A percentile compares a stretch with the other conserved stretches of the same genome.
These are phyloP conservation scores for Coniochaeta sp. DNA, from an alignment of 2,329 filamentous ascomycete genomes.

Conservation along the genomic window DNA sequence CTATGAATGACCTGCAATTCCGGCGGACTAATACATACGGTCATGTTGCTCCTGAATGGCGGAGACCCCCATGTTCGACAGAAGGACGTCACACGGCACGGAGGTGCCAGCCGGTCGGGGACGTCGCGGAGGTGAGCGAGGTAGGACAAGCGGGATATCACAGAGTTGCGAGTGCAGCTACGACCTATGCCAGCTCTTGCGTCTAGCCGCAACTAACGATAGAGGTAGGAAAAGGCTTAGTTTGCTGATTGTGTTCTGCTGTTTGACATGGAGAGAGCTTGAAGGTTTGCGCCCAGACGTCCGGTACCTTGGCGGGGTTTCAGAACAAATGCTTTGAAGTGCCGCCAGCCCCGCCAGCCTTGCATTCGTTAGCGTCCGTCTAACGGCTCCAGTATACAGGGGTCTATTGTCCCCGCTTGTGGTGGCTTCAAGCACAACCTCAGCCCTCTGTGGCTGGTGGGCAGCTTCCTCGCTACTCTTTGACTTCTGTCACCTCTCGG, in stretches of 20 bases:
- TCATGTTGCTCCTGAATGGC: constrained; percentile 79
- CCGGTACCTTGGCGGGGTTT: constrained; percentile 22
- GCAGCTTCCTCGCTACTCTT: no score
- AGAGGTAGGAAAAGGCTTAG: no score
- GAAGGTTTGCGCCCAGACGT: background rate
- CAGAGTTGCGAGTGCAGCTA: background rate
- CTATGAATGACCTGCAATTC: background rate
- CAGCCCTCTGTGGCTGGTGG: background rate
- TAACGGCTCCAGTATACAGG: background rate
- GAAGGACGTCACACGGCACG: background rate
- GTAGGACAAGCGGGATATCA: background rate
- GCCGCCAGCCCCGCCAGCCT: constrained; percentile 1
- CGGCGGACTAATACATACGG: constrained; percentile 38
- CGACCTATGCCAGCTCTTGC: background rate
- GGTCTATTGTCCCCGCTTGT: background rate
- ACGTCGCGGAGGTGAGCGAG: background rate
- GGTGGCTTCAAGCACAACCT: background rate
- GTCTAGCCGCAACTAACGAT: background rate
- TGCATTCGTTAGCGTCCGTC: constrained; percentile 5
- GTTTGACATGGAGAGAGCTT: background rate
- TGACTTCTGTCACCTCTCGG: no score
- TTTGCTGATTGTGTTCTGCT: background rate
- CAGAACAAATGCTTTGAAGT: constrained; percentile 12
- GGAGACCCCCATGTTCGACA: constrained; percentile 70
- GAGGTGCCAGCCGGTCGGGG: constrained; percentile 8